Evolutionary conservation across 768 basidiomycete genomes (phyloP), one percentile per base, ranked within the genome.

Genomic region (Leucocoprinus birnbaumii): DNA sequence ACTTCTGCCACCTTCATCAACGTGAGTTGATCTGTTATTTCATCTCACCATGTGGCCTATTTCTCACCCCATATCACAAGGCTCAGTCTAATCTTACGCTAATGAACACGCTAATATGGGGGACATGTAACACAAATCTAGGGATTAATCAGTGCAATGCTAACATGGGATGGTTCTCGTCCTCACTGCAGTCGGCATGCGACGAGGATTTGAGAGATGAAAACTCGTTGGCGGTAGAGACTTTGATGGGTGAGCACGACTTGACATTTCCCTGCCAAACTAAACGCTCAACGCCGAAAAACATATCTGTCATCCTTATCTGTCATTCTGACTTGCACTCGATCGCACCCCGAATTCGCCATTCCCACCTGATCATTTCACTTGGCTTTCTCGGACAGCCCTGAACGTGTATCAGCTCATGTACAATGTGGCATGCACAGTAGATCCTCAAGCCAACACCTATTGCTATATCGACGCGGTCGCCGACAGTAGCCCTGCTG

Each of bases 391-490:
- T 40, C 22, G 38, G 13, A 49, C 58, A 84, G 91, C 82, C 26
- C 72, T 94, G 35, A 70, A 79, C 57, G 76, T 84, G 21, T 95
- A 85, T 65, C 58, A 70, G 37, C 56, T 89, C 48, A 83, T 89
- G 80, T 78, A 83, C 37, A 66, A 76, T 13, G 76, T 75, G 0
- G 87, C 78, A 5, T 94, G 91, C 64, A 72, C 80, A 21, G 59
- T 75, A 7, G 76, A 89, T 66, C 76, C 83, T 9, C 62, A 72
- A 3, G 77, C 82, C 26, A 77, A 85, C 61, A 68, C 81, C 0
- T 94, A 91, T 70, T 94, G 91, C 72, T 92, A 82, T 70, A 50
- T 90, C 51, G 75, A 84, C 57, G 88, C 91, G 13, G 78, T 82
- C 19, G 73, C 70, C 31, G 74, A 74, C 57, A 27, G 74, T 2